Evolutionary conservation across 2,329 filamentous ascomycete species (phyloP), one percentile per base, ranked within the genome.

Genomic region (Keithomyces neogunnii): DNA sequence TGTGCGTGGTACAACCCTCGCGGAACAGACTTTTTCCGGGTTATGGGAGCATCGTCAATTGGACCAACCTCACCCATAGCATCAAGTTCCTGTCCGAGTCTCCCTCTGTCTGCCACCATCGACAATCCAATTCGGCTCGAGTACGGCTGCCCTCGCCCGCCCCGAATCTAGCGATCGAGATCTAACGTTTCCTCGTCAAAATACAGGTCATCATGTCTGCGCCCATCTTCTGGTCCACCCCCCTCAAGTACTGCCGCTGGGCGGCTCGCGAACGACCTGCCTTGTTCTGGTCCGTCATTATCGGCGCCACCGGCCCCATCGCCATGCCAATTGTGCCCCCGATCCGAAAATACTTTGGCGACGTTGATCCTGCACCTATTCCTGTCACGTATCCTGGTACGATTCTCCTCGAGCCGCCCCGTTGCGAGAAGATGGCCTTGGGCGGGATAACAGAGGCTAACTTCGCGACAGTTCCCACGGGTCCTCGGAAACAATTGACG

Each of bases 351-450:
- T 76, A 73, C 57, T 69, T 95, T 52, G 91, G 91, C 60, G 89
- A 96, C 66, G 73, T 83, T 60, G 79, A 84, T 61, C 80, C 86
- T 56, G 73, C 81, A 57, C 80, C 76, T 52, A 84, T 97, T 57
- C 93, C 93, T 33, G 73, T 91, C 69, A 95, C 90, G 66, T 99
- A 97, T 76, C 93, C 93, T 54, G 81, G 92, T 97, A 81, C 68
- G 89, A 30, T 9, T 30, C 6, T 7, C 40, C 6, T 11, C 40
- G 10, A 30, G 26, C 13, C 28, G 11, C 26, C 19, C 13, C 9
- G 30, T 11, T 11, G 28, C 40, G 30, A 29, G 6, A 44, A 9
- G 11, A 44, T 44, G 26, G 4, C 9, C n/a, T 11, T 5, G 26
- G 26, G 26, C 9, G 51, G 50, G 45, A 47, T 44, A 51, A 56